Conservation (phyloP, 257 asterid genomes). For the Fraxinus cuspidata region DNA sequence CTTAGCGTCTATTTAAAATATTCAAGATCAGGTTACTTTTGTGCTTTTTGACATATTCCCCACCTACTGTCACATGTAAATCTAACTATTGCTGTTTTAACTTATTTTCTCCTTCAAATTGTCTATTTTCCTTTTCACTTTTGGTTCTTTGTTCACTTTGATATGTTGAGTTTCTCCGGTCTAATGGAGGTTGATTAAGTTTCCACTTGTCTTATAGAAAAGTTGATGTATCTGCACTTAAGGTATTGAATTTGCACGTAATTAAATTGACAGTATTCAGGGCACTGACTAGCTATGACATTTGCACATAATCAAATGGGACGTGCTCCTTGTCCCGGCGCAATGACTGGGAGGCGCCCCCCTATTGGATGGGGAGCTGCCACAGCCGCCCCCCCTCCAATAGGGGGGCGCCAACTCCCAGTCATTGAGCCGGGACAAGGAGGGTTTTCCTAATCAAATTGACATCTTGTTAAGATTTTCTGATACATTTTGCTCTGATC, state of each 20-base stretch:
- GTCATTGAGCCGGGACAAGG: too few relatives aligned
- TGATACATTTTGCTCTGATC: not conserved
- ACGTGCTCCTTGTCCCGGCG: too few relatives aligned
- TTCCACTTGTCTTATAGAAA: not conserved
- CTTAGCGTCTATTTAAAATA: conserved; percentile 68
- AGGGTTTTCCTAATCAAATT: too few relatives aligned
- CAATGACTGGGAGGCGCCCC: too few relatives aligned
- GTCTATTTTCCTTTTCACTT: not conserved
- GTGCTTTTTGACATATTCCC: not conserved
- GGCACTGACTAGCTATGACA: too few relatives aligned
- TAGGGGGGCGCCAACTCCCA: too few relatives aligned
- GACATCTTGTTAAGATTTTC: not conserved
- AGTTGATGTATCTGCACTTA: not conserved
- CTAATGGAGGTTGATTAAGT: not conserved
- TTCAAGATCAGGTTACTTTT: conserved; percentile 10
- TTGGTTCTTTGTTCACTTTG: not conserved
- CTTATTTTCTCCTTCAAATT: not conserved
- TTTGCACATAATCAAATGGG: too few relatives aligned
- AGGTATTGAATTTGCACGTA: too few relatives aligned
- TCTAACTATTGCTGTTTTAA: conserved; percentile 17
- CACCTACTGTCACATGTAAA: conserved; percentile 29
- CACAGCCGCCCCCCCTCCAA: too few relatives aligned
- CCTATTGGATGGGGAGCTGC: too few relatives aligned
- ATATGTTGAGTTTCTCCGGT: conserved; percentile 4
- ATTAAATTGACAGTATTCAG: too few relatives aligned